Percentiles rank a stretch among this genome's conserved stretches.
These are phyloP conservation scores for Francoa sonchifolia DNA, from an alignment of 441 rosid genomes.

Conservation along the genomic window DNA sequence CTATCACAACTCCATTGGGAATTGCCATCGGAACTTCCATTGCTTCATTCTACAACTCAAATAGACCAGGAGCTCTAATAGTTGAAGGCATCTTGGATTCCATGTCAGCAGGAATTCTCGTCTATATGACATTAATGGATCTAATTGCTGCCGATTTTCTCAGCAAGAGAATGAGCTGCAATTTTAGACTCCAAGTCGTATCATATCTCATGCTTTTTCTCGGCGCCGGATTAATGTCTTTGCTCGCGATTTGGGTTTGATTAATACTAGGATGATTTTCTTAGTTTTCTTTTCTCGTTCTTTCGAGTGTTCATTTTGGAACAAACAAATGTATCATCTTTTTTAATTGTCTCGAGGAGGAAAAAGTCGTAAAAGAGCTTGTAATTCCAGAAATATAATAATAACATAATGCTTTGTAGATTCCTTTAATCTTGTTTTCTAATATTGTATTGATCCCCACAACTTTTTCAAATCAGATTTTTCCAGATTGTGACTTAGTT, in stretches of 20 bases:
- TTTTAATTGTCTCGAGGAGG: too few species aligned
- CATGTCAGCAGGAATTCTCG: slow-evolving; percentile 73
- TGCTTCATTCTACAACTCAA: slow-evolving; percentile 28
- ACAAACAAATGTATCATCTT: too few species aligned
- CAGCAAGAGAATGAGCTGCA: slow-evolving; percentile 73
- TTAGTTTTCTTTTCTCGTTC: too few species aligned
- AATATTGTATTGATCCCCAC: too few species aligned
- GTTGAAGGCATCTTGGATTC: slow-evolving; percentile 73
- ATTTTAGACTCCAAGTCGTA: slow-evolving; percentile 50
- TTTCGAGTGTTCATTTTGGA: too few species aligned
- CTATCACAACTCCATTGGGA: slow-evolving; percentile 65
- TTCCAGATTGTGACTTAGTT: too few species aligned
- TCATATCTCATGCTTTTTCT: slow-evolving; percentile 66
- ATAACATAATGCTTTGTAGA: too few species aligned
- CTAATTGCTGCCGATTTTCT: slow-evolving; percentile 72
- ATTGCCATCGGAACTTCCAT: slow-evolving; percentile 52
- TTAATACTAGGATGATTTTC: too few species aligned
- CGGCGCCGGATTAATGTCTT: slow-evolving; percentile 71
- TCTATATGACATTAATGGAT: slow-evolving; percentile 80
- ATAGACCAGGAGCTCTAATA: slow-evolving; percentile 34
- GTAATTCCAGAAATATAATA: too few species aligned
- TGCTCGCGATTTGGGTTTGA: slow-evolving; percentile 75
- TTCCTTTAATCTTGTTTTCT: too few species aligned
- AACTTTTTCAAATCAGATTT: too few species aligned
- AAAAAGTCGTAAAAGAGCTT: too few species aligned